Evolutionary conservation across 495 filamentous ascomycete species (phyloP), one percentile per base, ranked within the genome.

Genomic region (Acidomyces sp.): DNA sequence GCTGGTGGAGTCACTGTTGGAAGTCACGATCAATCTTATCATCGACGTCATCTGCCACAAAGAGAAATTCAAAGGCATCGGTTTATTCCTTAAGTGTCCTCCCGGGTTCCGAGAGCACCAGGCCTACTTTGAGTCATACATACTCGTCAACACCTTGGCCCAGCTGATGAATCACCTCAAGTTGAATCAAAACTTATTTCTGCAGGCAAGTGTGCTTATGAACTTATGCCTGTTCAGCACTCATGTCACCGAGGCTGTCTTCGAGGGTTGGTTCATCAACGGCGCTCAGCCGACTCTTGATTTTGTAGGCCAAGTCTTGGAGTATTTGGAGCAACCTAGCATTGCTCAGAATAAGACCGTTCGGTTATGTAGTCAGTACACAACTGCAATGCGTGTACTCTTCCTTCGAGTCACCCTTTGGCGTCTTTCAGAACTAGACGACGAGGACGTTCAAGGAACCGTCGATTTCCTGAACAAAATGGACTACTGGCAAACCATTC

Each of bases 221-320:
- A 97, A 95, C 49, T 67, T 97, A 54, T 71, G 78, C 1, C 75
- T 85, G 15, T 80, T 93, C 40, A 71, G 76, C 19, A 64, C 72
- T 0, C 83, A 94, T 54, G 69, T 94, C 53, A 71, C 75, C 0
- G 92, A 97, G 61, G 82, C 84, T 21, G 75, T 94, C 12, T 94
- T 85, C 49, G 90, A 97, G 60, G 90, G 90, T 22, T 93, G 85
- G 84, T 94, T 95, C 53, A 70, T 93, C 30, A 75, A 85, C 44
- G 90, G 88, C 4, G 84, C 80, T 7, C 77, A 82, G 37, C 64
- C 75, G 2, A 72, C 82, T 37, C 62, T 94, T n/a, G 85, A 96
- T 49, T 92, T 93, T 47, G 70, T 79, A n/a, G 90, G 85, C 2
- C 71, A 71, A 5, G 56, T 94, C 16, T 58, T 97, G 12, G 88